A percentile compares a stretch with the other conserved stretches of the same genome.
These are phyloP conservation scores for Excoecaria agallocha DNA, from an alignment of 345 rosid species.

Conservation along the genomic window DNA sequence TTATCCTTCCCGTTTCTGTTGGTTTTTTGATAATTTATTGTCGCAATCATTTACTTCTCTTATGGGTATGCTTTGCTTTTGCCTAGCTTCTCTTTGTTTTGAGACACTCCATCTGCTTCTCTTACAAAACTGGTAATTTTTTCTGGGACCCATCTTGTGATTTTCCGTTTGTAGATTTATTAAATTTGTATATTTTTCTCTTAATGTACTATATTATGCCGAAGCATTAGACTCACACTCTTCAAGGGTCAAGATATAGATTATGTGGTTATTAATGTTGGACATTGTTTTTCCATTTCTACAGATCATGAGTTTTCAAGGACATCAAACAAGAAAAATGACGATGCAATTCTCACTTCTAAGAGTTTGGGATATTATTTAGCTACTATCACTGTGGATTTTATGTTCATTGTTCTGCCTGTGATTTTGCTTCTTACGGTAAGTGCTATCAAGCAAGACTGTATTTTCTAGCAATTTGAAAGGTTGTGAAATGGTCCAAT, in stretches of 20 bases:
- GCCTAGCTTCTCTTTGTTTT: conserved; percentile 55
- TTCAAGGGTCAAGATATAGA: neutral
- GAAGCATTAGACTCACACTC: too few species aligned
- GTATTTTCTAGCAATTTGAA: neutral
- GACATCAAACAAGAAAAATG: conserved; percentile 41
- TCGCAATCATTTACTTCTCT: neutral
- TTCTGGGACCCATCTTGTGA: neutral
- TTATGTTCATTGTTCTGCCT: conserved; percentile 59
- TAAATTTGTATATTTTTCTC: too few species aligned
- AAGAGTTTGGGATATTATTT: conserved; percentile 45
- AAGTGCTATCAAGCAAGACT: conserved; percentile 24
- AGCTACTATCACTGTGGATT: conserved; percentile 50
- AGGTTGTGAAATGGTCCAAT: neutral
- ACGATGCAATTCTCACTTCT: conserved; percentile 33
- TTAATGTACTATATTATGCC: too few species aligned
- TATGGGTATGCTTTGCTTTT: neutral
- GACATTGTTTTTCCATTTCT: neutral
- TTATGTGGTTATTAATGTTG: neutral
- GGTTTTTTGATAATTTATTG: neutral
- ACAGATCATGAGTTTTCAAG: neutral
- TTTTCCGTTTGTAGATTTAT: neutral
- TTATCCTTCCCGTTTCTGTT: neutral
- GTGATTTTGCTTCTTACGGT: conserved; percentile 64
- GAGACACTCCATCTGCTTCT: conserved; percentile 44
- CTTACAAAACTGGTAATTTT: conserved; percentile 36